Evolutionary conservation across 495 filamentous ascomycete species (phyloP).

Genomic region (Penicillium antarcticum): DNA sequence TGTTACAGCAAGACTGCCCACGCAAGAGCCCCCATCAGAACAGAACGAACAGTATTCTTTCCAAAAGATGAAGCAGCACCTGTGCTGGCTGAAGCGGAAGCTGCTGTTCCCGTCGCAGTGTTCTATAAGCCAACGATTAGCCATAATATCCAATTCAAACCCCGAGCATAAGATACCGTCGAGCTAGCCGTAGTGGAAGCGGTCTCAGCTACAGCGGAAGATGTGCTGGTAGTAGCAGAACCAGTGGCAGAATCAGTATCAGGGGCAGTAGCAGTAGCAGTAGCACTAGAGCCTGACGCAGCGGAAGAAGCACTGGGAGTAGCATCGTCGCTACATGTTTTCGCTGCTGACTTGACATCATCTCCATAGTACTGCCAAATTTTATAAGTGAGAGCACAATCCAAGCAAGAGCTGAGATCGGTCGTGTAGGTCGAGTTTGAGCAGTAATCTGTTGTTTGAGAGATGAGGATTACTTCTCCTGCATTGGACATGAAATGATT

Average conservation of each 20-base stretch:
- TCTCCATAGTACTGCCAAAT: slow-evolving; percentile 48
- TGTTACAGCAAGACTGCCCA: background rate
- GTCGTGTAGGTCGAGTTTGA: slow-evolving; percentile 36
- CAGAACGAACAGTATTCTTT: background rate
- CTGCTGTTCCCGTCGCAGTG: background rate
- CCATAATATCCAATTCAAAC: background rate
- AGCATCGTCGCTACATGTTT: slow-evolving; percentile 34
- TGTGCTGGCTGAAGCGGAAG: background rate
- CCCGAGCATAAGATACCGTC: background rate
- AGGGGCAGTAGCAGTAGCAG: slow-evolving; percentile 5
- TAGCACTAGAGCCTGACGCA: slow-evolving; percentile 7
- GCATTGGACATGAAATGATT: background rate
- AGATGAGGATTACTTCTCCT: slow-evolving; percentile 42
- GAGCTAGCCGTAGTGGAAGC: background rate
- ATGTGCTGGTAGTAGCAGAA: no score
- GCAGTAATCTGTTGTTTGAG: slow-evolving; percentile 34
- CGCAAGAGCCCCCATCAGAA: background rate
- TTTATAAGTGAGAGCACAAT: slow-evolving; percentile 44
- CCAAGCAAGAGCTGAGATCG: slow-evolving; percentile 38
- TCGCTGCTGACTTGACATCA: slow-evolving; percentile 28
- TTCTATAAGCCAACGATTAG: background rate
- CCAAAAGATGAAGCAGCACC: background rate
- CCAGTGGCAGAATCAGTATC: background rate
- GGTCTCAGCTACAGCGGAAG: background rate
- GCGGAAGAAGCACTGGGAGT: slow-evolving; percentile 28